Evolutionary conservation across 257 asterid genomes (phyloP), one percentile per base, ranked within the genome.

Genomic region (Petunia secreta): DNA sequence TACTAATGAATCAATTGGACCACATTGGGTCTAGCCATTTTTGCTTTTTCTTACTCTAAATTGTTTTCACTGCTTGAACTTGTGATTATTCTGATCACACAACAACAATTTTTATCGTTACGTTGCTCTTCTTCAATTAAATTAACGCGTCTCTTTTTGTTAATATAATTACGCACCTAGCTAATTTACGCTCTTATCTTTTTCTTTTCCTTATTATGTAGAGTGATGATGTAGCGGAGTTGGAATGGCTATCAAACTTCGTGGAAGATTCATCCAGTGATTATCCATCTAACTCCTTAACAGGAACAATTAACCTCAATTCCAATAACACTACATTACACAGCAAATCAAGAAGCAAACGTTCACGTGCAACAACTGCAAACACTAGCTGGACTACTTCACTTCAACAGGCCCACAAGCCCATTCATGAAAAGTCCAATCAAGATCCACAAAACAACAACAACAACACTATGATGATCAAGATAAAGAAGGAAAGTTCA

Each of bases 211-310:
- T 55, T 46, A 16, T 38, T 1, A 41, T 50, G 37, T 59, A 86
- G 97, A 84, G 86, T 2, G 96, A 91, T 54, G 92, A 92, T 3
- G 90, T 87, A 79, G 94, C 91, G 34, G 93, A 92, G 89, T 88
- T 92, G 38, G 97, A 91, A 81, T 92, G 97, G 97, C 83, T 92
- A 5, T 91, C 96, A 11, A 92, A 75, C 82, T 91, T 91, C 58
- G 90, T 91, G 86, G 94, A 92, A 68, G 92, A 91, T 73, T 85
- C 96, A 3, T 85, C 84, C 87, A 53, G 83, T 68, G 88, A 92
- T 81, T 86, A 75, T 2, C 89, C 93, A 48, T 69, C 89, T 78
- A 85, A 79, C 64, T 83, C 86, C 2, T 79, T 84, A 85, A 66
- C 82, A 41, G 83, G 82, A 76, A 77, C 84, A 16, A 63, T 63